Conservation (phyloP, 164 flowering plant genomes). For the Annona squamosa region DNA sequence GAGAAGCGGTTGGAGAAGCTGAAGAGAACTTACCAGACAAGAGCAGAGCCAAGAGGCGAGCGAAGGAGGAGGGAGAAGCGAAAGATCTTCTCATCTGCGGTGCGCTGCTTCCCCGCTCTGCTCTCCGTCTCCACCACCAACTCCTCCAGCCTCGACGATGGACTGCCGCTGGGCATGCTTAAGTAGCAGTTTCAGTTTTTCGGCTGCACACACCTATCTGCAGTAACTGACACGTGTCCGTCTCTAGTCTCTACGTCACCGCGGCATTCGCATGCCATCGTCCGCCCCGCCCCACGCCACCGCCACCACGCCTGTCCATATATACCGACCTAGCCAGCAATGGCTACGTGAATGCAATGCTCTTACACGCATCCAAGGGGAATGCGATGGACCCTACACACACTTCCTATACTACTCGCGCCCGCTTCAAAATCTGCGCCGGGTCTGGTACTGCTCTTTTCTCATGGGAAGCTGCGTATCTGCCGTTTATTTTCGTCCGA, state of each 20-base stretch:
- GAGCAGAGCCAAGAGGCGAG: background rate
- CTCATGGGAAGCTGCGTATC: no score
- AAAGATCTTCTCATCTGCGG: background rate
- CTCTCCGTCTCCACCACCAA: background rate
- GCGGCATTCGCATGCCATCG: background rate
- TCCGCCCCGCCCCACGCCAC: background rate
- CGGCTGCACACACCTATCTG: no score
- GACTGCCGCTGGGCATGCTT: background rate
- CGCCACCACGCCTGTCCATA: no score
- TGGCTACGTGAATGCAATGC: no score
- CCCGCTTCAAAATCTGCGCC: no score
- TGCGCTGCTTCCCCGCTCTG: background rate
- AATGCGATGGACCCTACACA: no score
- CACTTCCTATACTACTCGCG: no score
- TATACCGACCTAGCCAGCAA: no score
- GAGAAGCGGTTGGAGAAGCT: background rate
- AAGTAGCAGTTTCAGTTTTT: no score
- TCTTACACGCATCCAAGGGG: no score
- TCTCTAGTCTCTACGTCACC: background rate
- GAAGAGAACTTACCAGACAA: constrained; percentile 7
- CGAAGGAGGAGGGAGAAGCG: constrained; percentile 5
- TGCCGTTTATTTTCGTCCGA: no score
- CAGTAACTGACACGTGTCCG: background rate
- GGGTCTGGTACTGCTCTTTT: no score
- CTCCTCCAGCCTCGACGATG: background rate